A percentile compares a stretch with the other conserved stretches of the same genome.
Evolutionary conservation across 2,329 filamentous ascomycete genomes (phyloP).

Genomic region (Epicoccum sorghinum): DNA sequence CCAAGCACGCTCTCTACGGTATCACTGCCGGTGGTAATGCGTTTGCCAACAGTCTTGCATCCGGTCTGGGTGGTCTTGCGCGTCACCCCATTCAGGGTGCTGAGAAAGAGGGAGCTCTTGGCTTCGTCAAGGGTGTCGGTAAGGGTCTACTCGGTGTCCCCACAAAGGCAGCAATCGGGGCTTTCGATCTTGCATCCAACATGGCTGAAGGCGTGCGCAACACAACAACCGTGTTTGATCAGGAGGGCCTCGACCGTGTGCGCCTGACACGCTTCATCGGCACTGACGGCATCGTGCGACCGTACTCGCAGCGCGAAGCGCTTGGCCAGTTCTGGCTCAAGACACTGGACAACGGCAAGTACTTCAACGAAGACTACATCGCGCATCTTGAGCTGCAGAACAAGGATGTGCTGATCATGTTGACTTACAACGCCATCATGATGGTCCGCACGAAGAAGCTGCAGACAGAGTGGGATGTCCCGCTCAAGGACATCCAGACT

Average conservation of each 20-base stretch:
- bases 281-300: slow-evolving; percentile 88
- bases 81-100: slow-evolving; percentile 94
- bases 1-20: slow-evolving; percentile 96
- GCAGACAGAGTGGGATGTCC: slow-evolving; percentile 93
- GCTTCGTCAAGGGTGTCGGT: slow-evolving; percentile 97
- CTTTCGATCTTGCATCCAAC: slow-evolving; percentile 95
- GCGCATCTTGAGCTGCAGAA: slow-evolving; percentile 90
- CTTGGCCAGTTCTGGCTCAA: slow-evolving; percentile 99
- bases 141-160: slow-evolving; percentile 94
- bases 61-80: slow-evolving; percentile 90
- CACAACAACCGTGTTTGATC: slow-evolving; percentile 97
- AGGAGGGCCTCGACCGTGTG: slow-evolving; percentile 90
- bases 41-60: slow-evolving; percentile 89
- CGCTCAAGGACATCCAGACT: slow-evolving; percentile 93
- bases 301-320: slow-evolving; percentile 92
- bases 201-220: slow-evolving; percentile 97
- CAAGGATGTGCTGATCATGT: slow-evolving; percentile 82
- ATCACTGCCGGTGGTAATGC: slow-evolving; percentile 95
- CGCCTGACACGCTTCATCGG: slow-evolving; percentile 93
- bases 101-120: slow-evolving; percentile 90
- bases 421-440: slow-evolving; percentile 73
- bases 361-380: slow-evolving; percentile 97
- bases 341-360: slow-evolving; percentile 95
- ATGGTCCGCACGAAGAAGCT: slow-evolving; percentile 86
- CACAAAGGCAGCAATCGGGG: slow-evolving; percentile 95